Base-by-base conservation (phyloP, 805 yeast genomes). In the Pachysolen tannophilus region DNA sequence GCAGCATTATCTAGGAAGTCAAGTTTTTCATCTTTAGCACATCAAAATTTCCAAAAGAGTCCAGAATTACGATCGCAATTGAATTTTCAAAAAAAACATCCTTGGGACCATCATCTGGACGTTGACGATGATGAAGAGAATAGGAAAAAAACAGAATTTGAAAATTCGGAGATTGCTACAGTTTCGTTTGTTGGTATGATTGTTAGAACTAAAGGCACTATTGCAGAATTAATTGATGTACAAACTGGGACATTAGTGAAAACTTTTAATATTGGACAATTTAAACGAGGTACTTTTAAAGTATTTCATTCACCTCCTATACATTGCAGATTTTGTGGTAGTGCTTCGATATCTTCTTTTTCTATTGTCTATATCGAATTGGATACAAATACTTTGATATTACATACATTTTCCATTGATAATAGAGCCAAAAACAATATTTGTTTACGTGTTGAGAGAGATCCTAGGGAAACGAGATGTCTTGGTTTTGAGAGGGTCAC, bases 311-410 rank as follows among this genome's bases (percentile, higher is more conserved):
- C 82, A 28, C 86, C 80, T 45, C 94, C 94, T 5, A 77, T 86
- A 1, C 95, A 86, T 58, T 86, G 96, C 58, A 69, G 82, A 30
- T 86, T 86, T 56, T 86, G 96, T 62, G 96, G 96, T 2, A 81
- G 94, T 60, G 86, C 83, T 0, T 80, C 94, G 0, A 70, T 86
- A 27, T 68, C 75, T 16, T 70, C 88, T 3, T 67, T 86, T 35
- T 78, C 90, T 1, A 62, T 85, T 15, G 78, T 79, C 1, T 86
- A 86, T 54, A 76, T 79, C 16, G 82, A 78, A 42, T 50, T 54
- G 18, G 79, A 74, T 38, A 61, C 67, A 3, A 67, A 67, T 5
- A 69, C 75, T 7, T 54, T 83, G 34, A 75, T 81, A 6, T 60
- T 83, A 60, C 95, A 85, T 48, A 79, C 92, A 1, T 79, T 75